These are phyloP conservation scores for Apostasia shenzhenica DNA, from an alignment of 106 monocot species.

Conservation along the genomic window DNA sequence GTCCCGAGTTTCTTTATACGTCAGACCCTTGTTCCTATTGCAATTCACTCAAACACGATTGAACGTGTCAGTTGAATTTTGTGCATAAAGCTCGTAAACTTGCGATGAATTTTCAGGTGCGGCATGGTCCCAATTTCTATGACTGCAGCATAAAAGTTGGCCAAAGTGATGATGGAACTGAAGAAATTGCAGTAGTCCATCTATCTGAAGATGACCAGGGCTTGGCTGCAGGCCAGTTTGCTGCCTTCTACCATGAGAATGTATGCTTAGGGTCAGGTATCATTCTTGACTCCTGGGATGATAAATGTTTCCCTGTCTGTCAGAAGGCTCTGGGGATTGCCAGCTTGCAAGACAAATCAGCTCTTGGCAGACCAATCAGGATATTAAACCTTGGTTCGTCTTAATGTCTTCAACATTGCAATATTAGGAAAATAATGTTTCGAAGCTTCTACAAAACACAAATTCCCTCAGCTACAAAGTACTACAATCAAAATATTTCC, in stretches of 20 bases:
- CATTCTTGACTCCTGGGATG: slow-evolving; percentile 71
- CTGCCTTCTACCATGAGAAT: slow-evolving; percentile 70
- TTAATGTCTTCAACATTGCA: no score
- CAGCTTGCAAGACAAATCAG: slow-evolving; percentile 67
- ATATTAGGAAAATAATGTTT: no score
- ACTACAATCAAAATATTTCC: no score
- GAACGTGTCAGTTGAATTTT: no score
- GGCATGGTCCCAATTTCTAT: slow-evolving; percentile 85
- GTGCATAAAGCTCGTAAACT: no score
- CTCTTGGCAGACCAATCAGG: slow-evolving; percentile 70
- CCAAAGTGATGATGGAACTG: slow-evolving; percentile 12
- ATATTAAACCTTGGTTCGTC: slow-evolving; percentile 45
- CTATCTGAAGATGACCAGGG: slow-evolving; percentile 94
- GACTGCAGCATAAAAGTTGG: slow-evolving; percentile 47
- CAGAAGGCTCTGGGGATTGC: slow-evolving; percentile 72
- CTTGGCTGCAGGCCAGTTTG: slow-evolving; percentile 89
- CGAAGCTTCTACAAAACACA: no score
- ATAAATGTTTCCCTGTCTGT: slow-evolving; percentile 65
- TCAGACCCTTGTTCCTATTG: no score
- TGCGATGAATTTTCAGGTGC: slow-evolving; percentile 41
- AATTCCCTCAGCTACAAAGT: no score
- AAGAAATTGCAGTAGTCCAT: slow-evolving; percentile 40
- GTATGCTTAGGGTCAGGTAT: slow-evolving; percentile 85
- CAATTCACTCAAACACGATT: no score
- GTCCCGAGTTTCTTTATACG: no score